A percentile compares a stretch with the other conserved stretches of the same genome.
phyloP scores from a whole-genome alignment of 805 yeast genomes.

The Ogataea chonburiensis region DNA sequence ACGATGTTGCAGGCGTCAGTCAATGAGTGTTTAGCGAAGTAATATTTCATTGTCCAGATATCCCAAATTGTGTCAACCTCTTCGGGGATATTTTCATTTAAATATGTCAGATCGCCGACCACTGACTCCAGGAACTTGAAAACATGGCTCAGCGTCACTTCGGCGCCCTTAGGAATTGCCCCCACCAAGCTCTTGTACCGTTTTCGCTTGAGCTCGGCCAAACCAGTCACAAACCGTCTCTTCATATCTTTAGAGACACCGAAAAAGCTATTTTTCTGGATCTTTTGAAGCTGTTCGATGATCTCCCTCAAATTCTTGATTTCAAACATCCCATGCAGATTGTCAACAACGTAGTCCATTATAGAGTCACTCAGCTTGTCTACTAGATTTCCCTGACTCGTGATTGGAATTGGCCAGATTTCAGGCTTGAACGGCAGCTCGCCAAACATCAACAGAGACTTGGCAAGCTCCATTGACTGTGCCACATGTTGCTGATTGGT shows the following conservation, averaged over 20 bases:
- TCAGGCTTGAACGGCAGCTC: conserved; percentile 16
- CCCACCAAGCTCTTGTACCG: conserved; percentile 11
- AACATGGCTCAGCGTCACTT: conserved; percentile 14
- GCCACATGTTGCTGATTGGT: too few relatives aligned
- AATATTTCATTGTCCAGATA: conserved; percentile 11
- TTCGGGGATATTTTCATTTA: conserved; percentile 6
- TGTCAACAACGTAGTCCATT: conserved; percentile 10
- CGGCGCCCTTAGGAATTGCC: conserved; percentile 9
- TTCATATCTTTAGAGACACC: conserved; percentile 16
- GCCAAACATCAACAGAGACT: conserved; percentile 16
- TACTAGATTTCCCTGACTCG: conserved; percentile 7
- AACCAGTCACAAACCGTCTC: conserved; percentile 2
- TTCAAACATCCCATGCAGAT: conserved; percentile 14
- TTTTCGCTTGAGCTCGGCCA: conserved; percentile 5
- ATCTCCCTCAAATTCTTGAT: conserved; percentile 9
- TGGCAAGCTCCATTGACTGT: conserved; percentile 17
- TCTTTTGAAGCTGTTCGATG: conserved; percentile 7
- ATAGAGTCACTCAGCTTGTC: conserved; percentile 14
- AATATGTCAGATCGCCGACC: conserved; percentile 12
- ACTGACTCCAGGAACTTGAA: conserved; percentile 14
- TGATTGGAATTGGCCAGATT: conserved; percentile 19
- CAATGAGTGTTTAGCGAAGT: conserved; percentile 16
- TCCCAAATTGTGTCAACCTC: conserved; percentile 19
- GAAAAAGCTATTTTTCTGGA: conserved; percentile 15
- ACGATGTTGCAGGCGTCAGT: conserved; percentile 15